Evolutionary conservation across 169 alveolate genomes (phyloP), one percentile per base, ranked within the genome.

Genomic region (Neospora caninum): DNA sequence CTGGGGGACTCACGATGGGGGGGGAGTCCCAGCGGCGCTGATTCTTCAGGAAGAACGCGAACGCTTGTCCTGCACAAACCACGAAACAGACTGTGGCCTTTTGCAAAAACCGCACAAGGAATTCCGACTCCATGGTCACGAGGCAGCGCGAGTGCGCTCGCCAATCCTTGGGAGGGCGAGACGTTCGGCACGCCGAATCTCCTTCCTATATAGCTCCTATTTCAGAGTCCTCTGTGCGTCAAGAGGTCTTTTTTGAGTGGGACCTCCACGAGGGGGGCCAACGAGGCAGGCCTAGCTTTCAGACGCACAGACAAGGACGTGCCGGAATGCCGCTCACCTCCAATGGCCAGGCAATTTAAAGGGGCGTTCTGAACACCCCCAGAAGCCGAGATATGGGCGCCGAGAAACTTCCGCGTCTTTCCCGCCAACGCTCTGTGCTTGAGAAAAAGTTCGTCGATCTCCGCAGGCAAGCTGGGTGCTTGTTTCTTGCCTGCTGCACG

Each of bases 371-470:
- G 98, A 36, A 96, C 98, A 73, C 99, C 99, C 18, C 99, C 99
- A 41, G 98, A 95, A 1, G 98, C 98, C 16, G 98, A 97, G 43
- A 98, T 96, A 88, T 98, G 99, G 31, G 99, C 99, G 34, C 99
- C 99, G 29, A 98, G 95, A 93, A 96, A 96, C 34, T 97, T 96
- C 70, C 96, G 94, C n/a, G 97, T 93, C 41, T 34, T 93, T 67
- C 82, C 89, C 38, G 96, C 95, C 91, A 88, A 49, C 4, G 78
- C 92, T 88, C 89, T 4, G 27, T 82, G 89, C 64, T 13, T 42
- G 42, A 82, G 89, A 82, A 82, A 82, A 13, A 82, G 36, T 18
- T 42, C 69, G 39, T 82, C 89, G 64, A 22, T 6, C 41, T 82
- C 89, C 18, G 58, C 29, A 4, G 69, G 41, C 69, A 82, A 13